These are phyloP conservation scores for Leersia perrieri DNA, from an alignment of 176 grass and related monocot species.

Conservation along the genomic window DNA sequence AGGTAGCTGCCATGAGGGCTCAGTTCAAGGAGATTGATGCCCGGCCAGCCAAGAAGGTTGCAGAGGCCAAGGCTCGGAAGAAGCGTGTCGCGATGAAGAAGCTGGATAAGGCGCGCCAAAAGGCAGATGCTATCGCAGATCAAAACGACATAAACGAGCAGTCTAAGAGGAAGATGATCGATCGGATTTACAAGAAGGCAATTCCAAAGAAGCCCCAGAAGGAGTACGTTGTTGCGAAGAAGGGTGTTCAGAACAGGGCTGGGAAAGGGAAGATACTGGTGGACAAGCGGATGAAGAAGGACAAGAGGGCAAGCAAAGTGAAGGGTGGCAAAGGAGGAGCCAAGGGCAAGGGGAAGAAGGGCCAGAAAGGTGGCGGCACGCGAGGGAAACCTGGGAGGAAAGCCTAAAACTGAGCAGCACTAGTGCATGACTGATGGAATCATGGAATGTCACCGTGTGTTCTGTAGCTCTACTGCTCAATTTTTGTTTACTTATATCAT, in stretches of 20 bases:
- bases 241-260: constrained; percentile 65
- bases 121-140: constrained; percentile 74
- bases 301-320: constrained; percentile 5
- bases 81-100: constrained; percentile 65
- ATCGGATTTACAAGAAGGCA: constrained; percentile 84
- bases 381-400: constrained; percentile 38
- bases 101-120: constrained; percentile 76
- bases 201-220: constrained; percentile 76
- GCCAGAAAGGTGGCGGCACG: constrained; percentile 34
- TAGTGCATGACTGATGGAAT: not conserved
- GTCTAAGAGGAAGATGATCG: constrained; percentile 90
- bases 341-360: not conserved
- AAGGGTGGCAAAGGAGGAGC: constrained; percentile 26
- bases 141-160: constrained; percentile 76
- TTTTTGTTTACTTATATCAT: not conserved
- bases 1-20: constrained; percentile 82
- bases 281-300: constrained; percentile 45
- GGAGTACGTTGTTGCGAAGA: constrained; percentile 95
- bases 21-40: constrained; percentile 90
- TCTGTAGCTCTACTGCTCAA: not conserved
- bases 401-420: constrained; percentile 11
- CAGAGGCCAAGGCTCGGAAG: constrained; percentile 92
- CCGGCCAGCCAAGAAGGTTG: constrained; percentile 84
- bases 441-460: not conserved
- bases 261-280: constrained; percentile 12